A percentile compares a stretch with the other conserved stretches of the same genome.
Evolutionary conservation across 768 basidiomycete genomes (phyloP).

Genomic region (Russula compacta): DNA sequence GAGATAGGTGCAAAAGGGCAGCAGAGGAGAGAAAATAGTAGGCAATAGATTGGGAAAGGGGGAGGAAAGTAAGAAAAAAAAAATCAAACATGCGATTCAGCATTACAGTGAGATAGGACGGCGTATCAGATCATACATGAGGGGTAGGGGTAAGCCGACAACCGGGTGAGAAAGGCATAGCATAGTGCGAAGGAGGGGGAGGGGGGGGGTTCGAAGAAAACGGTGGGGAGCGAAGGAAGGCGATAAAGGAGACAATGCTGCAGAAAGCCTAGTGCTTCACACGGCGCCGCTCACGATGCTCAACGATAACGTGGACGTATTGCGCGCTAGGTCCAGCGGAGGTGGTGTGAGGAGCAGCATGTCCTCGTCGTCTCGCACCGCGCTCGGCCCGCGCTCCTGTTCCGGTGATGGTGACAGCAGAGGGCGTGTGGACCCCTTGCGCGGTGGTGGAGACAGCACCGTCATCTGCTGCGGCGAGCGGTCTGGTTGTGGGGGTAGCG

Average conservation of each 20-base stretch:
- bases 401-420: slow-evolving; percentile 12
- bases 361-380: background rate
- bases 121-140: slow-evolving; percentile 1
- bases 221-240: background rate
- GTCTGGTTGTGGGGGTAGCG: slow-evolving; percentile 21
- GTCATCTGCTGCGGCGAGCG: slow-evolving; percentile 32
- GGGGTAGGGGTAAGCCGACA: background rate
- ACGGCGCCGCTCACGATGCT: slow-evolving; percentile 17
- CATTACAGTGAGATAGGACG: slow-evolving; percentile 10
- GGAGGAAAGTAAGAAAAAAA: background rate
- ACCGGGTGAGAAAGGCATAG: background rate
- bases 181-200: background rate
- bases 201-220: background rate
- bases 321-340: slow-evolving; percentile 12
- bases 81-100: slow-evolving; percentile 7
- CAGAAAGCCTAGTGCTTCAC: background rate
- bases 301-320: slow-evolving; percentile 19
- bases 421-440: slow-evolving; percentile 36
- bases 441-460: slow-evolving; percentile 55
- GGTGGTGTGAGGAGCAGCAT: background rate
- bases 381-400: slow-evolving; percentile 4
- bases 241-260: background rate
- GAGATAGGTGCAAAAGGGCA: background rate
- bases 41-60: background rate
- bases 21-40: background rate